These are phyloP conservation scores for Solanum medicagineum DNA, from an alignment of 257 asterid species.

Conservation along the genomic window DNA sequence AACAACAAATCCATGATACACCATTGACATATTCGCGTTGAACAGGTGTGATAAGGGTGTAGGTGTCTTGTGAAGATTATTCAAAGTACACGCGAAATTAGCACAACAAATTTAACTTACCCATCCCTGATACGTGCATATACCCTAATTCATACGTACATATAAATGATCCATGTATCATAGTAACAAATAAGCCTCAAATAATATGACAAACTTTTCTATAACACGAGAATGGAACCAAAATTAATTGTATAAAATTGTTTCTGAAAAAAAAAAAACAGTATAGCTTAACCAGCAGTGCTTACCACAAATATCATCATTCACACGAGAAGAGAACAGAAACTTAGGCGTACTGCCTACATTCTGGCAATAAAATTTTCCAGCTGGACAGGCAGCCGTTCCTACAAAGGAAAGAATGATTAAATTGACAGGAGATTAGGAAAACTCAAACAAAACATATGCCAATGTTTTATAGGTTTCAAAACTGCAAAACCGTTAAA, in stretches of 20 bases:
- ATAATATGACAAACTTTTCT: not conserved
- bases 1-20: not conserved
- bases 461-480: not conserved
- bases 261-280: not conserved
- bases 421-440: not conserved
- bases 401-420: constrained; percentile 21
- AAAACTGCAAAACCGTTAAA: not conserved
- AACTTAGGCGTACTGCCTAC: constrained; percentile 73
- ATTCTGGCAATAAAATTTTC: constrained; percentile 85
- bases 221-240: not conserved
- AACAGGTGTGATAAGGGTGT: not conserved
- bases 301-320: constrained; percentile 84
- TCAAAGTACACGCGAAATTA: not conserved
- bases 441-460: not conserved
- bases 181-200: not conserved
- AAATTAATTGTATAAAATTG: not conserved
- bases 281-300: not conserved
- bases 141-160: not conserved
- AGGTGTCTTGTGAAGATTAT: not conserved
- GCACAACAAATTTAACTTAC: not conserved
- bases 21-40: not conserved
- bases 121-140: not conserved
- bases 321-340: constrained; percentile 77
- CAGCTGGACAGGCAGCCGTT: constrained; percentile 86
- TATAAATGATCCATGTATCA: not conserved